Conservation (phyloP, 2,329 filamentous ascomycete genomes). For the Sporothrix schenckii region DNA sequence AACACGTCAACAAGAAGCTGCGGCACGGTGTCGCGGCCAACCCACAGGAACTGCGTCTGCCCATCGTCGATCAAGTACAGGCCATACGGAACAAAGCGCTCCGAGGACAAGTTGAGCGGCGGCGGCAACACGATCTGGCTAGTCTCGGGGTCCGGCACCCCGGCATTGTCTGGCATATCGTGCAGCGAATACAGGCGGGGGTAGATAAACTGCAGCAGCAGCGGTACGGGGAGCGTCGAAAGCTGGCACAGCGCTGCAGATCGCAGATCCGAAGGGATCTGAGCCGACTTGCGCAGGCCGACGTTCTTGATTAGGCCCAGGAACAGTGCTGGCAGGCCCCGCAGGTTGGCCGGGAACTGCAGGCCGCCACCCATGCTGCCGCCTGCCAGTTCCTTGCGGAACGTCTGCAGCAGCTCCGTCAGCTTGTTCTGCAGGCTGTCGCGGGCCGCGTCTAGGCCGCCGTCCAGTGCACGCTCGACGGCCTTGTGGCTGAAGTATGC, state of each 20-base stretch:
- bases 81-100: conserved; percentile 83
- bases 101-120: conserved; percentile 81
- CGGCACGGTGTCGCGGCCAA: conserved; percentile 88
- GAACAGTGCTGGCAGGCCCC: conserved; percentile 86
- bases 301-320: conserved; percentile 95
- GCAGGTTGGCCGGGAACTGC: conserved; percentile 90
- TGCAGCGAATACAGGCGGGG: conserved; percentile 83
- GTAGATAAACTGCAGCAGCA: conserved; percentile 92
- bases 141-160: conserved; percentile 79
- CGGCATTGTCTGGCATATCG: conserved; percentile 94
- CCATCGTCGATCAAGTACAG: conserved; percentile 96
- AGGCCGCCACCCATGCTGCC: conserved; percentile 94
- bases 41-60: conserved; percentile 96
- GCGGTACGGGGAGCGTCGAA: conserved; percentile 87
- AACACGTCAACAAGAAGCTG: conserved; percentile 90
- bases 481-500: conserved; percentile 98
- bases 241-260: conserved; percentile 90
- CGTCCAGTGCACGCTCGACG: conserved; percentile 80
- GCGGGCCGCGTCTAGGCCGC: conserved; percentile 82
- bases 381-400: conserved; percentile 93
- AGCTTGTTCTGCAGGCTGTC: conserved; percentile 91
- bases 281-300: conserved; percentile 85
- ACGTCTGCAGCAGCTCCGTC: conserved; percentile 89
- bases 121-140: conserved; percentile 89
- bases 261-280: conserved; percentile 90